Percentiles rank a stretch among this genome's conserved stretches.
These are phyloP conservation scores for Pythium pyrilobum DNA, from an alignment of 352 stramenopile genomes.

Conservation along the genomic window DNA sequence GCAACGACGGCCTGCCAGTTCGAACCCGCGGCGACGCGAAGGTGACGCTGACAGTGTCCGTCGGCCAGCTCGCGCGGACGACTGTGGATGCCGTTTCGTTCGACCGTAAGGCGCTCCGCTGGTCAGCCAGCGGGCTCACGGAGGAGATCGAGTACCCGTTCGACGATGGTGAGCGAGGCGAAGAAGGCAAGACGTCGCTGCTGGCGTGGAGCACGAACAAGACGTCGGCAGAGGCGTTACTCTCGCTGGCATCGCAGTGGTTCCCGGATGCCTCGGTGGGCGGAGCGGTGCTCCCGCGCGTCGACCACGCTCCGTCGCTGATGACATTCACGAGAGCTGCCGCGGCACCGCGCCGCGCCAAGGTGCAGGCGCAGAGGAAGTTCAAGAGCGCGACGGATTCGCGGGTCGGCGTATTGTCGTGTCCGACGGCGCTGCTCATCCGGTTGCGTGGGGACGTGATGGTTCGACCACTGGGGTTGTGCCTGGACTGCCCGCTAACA, in stretches of 20 bases:
- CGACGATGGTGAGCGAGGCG: background rate
- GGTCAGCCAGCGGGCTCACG: slow-evolving; percentile 26
- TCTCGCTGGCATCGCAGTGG: slow-evolving; percentile 29
- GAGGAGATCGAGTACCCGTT: slow-evolving; percentile 35
- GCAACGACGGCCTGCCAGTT: background rate
- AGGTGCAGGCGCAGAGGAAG: background rate
- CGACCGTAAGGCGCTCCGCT: slow-evolving; percentile 48
- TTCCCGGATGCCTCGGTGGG: slow-evolving; percentile 31
- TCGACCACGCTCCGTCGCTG: slow-evolving; percentile 3
- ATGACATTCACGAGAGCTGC: slow-evolving; percentile 9
- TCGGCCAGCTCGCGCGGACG: slow-evolving; percentile 42
- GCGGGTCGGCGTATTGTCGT: background rate
- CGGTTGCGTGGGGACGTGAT: background rate
- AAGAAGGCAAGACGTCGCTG: slow-evolving; percentile 28
- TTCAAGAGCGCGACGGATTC: background rate
- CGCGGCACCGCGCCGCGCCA: background rate
- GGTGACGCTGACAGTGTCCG: slow-evolving; percentile 28
- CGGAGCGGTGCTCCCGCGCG: slow-evolving; percentile 25
- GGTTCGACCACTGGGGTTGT: slow-evolving; percentile 6
- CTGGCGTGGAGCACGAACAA: slow-evolving; percentile 54
- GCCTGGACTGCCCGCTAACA: slow-evolving; percentile 7
- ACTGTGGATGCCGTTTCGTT: slow-evolving; percentile 37
- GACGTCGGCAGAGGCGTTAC: slow-evolving; percentile 38
- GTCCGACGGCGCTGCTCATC: slow-evolving; percentile 1
- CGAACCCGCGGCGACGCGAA: background rate